Evolutionary conservation across 1,284 basidiomycete genomes (phyloP).

Genomic region (Stygiomarasmius scandens): DNA sequence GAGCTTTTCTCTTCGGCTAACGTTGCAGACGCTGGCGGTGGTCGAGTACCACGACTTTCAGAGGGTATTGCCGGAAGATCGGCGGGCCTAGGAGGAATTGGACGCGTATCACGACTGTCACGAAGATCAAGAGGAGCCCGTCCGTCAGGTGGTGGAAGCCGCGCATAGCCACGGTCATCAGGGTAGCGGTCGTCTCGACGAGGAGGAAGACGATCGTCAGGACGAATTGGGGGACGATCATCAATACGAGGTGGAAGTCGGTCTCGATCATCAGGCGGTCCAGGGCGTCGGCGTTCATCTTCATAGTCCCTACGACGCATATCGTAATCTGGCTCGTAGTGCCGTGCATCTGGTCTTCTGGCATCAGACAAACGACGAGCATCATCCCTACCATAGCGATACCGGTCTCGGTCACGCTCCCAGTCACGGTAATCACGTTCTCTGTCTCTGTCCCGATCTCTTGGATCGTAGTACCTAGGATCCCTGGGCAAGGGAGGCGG

Average conservation of each 20-base stretch:
- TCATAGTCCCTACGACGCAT: slow-evolving; percentile 28
- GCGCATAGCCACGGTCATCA: not conserved
- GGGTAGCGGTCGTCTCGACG: not conserved
- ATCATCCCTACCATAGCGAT: slow-evolving; percentile 35
- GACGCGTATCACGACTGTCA: not conserved
- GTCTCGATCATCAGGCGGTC: slow-evolving; percentile 15
- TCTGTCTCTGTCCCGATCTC: slow-evolving; percentile 34
- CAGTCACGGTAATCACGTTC: slow-evolving; percentile 24
- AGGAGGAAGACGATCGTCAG: not conserved
- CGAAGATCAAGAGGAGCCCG: not conserved
- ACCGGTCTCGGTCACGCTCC: slow-evolving; percentile 40
- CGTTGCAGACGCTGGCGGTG: not conserved
- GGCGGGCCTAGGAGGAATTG: not conserved
- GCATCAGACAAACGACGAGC: slow-evolving; percentile 31
- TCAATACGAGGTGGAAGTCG: slow-evolving; percentile 19
- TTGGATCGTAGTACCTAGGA: slow-evolving; percentile 11
- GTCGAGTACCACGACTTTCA: not conserved
- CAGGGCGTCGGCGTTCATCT: slow-evolving; percentile 20
- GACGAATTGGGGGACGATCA: slow-evolving; percentile 5
- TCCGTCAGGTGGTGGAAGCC: not conserved
- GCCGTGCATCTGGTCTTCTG: slow-evolving; percentile 44
- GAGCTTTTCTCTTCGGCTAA: not conserved
- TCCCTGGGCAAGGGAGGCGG: slow-evolving; percentile 6
- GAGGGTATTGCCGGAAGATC: not conserved
- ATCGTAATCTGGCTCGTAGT: slow-evolving; percentile 43